Conservation (phyloP, 805 yeast species). For the Candida methanosorbosa region DNA sequence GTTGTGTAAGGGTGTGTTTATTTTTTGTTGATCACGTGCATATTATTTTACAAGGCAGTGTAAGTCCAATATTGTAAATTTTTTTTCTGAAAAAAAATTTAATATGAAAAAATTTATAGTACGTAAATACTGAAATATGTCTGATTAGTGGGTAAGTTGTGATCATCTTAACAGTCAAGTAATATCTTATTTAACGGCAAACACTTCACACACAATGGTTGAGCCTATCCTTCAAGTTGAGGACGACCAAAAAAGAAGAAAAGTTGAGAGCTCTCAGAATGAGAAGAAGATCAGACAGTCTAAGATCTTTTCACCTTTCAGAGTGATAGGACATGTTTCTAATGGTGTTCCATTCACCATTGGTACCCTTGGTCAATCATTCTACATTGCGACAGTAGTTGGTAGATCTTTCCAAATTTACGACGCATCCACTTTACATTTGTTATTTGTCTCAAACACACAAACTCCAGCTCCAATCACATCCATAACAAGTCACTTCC, state of each 20-base stretch:
- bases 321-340: conserved; percentile 86
- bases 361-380: conserved; percentile 82
- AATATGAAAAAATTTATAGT: too few species aligned
- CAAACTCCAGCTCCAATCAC: conserved; percentile 68
- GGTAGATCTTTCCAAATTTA: conserved; percentile 88
- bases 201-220: too few species aligned
- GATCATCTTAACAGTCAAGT: too few species aligned
- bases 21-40: too few species aligned
- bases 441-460: conserved; percentile 76
- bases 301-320: conserved; percentile 73
- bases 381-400: conserved; percentile 81
- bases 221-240: conserved; percentile 2
- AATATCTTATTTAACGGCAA: too few species aligned
- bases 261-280: conserved; percentile 1
- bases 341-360: conserved; percentile 79
- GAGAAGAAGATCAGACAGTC: conserved; percentile 25
- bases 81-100: too few species aligned
- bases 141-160: too few species aligned
- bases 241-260: conserved; percentile 9
- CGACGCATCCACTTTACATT: conserved; percentile 79
- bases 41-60: too few species aligned
- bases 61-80: too few species aligned
- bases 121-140: too few species aligned
- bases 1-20: too few species aligned
- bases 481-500: conserved; percentile 71